Conservation (phyloP, 345 rosid genomes). For the Clarkia xantiana region DNA sequence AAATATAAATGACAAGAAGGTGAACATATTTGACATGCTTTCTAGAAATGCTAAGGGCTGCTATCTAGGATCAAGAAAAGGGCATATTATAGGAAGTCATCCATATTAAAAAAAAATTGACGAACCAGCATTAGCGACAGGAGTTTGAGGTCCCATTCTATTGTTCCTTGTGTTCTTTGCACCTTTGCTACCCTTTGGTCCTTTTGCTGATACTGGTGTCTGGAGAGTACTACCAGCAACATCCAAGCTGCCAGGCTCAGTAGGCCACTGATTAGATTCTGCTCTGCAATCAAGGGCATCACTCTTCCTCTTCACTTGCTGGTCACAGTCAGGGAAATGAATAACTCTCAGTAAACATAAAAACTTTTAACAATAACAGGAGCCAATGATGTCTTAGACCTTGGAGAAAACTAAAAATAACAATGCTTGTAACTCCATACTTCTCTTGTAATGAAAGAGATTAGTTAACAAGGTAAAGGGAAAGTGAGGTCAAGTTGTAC, state of each 20-base stretch:
- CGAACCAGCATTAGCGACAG: constrained; percentile 58
- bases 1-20: constrained; percentile 1
- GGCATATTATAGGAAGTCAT: background rate
- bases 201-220: constrained; percentile 68
- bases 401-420: too few species aligned
- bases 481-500: too few species aligned
- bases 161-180: constrained; percentile 48
- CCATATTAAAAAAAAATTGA: constrained; percentile 1
- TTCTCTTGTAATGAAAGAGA: too few species aligned
- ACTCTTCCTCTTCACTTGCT: constrained; percentile 72
- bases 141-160: constrained; percentile 46
- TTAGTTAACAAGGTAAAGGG: too few species aligned
- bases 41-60: background rate
- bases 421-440: too few species aligned
- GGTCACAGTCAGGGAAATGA: constrained; percentile 6
- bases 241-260: constrained; percentile 35
- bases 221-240: constrained; percentile 35
- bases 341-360: too few species aligned
- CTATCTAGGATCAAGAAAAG: background rate
- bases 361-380: too few species aligned
- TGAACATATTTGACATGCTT: constrained; percentile 5
- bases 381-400: too few species aligned
- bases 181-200: constrained; percentile 48
- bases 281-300: constrained; percentile 38
- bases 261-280: constrained; percentile 38